phyloP scores from a whole-genome alignment of 768 basidiomycete species.

The Lactarius psammicola region DNA sequence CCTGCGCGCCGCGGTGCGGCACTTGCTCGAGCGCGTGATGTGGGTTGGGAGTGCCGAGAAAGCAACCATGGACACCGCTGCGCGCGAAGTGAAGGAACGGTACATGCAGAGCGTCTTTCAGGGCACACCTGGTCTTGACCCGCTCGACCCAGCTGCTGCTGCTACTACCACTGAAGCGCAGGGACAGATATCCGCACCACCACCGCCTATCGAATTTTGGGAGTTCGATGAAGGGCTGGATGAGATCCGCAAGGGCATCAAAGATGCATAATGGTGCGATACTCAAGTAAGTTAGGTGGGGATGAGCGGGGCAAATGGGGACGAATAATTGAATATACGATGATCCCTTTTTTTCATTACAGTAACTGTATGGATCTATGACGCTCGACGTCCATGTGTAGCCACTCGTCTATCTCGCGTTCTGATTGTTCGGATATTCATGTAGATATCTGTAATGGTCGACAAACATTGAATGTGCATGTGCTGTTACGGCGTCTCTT shows the following conservation, averaged over 20 bases:
- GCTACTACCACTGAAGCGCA: neutral
- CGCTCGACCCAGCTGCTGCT: slow-evolving; percentile 24
- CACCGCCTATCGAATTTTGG: slow-evolving; percentile 52
- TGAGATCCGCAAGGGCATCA: slow-evolving; percentile 64
- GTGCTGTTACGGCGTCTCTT: neutral
- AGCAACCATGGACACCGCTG: slow-evolving; percentile 52
- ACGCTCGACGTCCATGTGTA: neutral
- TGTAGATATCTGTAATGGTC: neutral
- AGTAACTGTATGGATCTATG: neutral
- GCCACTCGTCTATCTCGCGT: neutral
- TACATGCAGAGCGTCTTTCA: slow-evolving; percentile 40
- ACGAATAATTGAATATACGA: neutral
- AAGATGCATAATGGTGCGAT: slow-evolving; percentile 40
- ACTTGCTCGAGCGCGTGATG: slow-evolving; percentile 67
- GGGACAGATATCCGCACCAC: neutral
- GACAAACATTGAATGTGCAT: neutral
- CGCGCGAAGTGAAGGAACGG: slow-evolving; percentile 51
- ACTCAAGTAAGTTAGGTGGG: neutral
- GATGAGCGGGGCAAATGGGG: neutral
- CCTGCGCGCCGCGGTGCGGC: slow-evolving; percentile 58
- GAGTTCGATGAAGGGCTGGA: slow-evolving; percentile 68
- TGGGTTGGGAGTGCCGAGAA: slow-evolving; percentile 77
- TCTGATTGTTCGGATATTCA: neutral
- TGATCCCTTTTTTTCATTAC: neutral
- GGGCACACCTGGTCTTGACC: slow-evolving; percentile 31